Conservation (phyloP, 2,329 filamentous ascomycete genomes). For the Periglandula ipomoeae region DNA sequence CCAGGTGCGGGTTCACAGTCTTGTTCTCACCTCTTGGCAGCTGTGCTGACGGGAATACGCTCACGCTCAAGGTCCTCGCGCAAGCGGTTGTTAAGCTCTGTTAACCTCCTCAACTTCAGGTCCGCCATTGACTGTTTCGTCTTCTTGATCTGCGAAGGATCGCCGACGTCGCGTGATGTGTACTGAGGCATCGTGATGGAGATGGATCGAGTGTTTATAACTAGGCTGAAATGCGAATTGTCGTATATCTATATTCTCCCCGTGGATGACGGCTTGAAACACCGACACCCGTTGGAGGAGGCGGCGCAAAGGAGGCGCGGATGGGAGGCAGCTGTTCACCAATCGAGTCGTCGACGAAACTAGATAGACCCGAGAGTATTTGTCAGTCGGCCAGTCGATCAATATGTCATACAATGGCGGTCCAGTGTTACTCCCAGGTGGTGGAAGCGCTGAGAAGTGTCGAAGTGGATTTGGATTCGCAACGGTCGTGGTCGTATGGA, state of each 20-base stretch:
- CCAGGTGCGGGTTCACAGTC: slow-evolving; percentile 1
- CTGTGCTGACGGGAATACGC: slow-evolving; percentile 90
- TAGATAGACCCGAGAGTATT: background rate
- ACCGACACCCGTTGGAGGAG: background rate
- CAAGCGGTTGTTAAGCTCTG: slow-evolving; percentile 91
- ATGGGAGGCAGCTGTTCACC: background rate
- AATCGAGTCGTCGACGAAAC: background rate
- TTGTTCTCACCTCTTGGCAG: slow-evolving; percentile 64
- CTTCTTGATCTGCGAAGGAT: slow-evolving; percentile 65
- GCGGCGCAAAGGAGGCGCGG: background rate
- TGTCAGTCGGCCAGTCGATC: background rate
- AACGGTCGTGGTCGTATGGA: too few species aligned
- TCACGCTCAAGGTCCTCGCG: slow-evolving; percentile 94
- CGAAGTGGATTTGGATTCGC: background rate
- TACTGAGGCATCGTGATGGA: slow-evolving; percentile 51
- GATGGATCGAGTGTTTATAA: background rate
- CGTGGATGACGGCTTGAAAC: background rate
- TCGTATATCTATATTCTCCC: background rate
- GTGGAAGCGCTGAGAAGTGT: background rate
- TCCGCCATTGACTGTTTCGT: slow-evolving; percentile 99
- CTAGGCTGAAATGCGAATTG: background rate
- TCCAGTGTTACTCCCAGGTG: background rate
- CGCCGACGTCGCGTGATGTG: slow-evolving; percentile 57
- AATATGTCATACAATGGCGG: background rate
- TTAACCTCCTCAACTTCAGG: slow-evolving; percentile 90